Conservation (phyloP, 495 filamentous ascomycete species). For the Hyaloscypha bicolor region DNA sequence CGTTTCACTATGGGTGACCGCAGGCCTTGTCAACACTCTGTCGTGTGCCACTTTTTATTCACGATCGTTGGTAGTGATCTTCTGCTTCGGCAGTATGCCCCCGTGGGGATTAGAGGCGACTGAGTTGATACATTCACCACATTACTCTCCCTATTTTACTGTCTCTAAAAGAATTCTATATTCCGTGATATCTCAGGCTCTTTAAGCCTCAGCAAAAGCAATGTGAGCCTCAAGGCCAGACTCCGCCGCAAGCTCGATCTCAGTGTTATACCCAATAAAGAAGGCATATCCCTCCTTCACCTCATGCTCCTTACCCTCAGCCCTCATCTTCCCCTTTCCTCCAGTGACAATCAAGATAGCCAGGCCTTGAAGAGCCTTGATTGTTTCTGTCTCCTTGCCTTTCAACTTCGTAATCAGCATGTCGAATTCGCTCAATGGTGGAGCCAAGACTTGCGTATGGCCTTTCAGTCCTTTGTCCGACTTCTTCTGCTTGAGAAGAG, state of each 20-base stretch:
- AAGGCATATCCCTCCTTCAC: constrained; percentile 67
- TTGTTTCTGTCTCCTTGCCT: constrained; percentile 58
- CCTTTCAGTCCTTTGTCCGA: constrained; percentile 57
- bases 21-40: constrained; percentile 32
- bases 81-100: constrained; percentile 19
- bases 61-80: constrained; percentile 24
- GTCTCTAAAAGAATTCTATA: no score
- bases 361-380: constrained; percentile 60
- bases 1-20: constrained; percentile 32
- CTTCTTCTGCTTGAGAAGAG: constrained; percentile 49
- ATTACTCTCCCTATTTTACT: no score
- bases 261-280: constrained; percentile 53
- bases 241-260: constrained; percentile 23
- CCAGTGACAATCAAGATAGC: constrained; percentile 66
- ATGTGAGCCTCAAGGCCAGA: constrained; percentile 22
- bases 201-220: constrained; percentile 27
- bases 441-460: constrained; percentile 62
- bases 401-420: constrained; percentile 62
- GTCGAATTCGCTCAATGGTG: constrained; percentile 74
- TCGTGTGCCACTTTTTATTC: constrained; percentile 25
- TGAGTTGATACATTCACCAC: constrained; percentile 28
- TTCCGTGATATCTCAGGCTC: neutral
- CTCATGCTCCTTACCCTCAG: constrained; percentile 52
- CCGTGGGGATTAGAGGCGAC: constrained; percentile 21
- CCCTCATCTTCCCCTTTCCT: constrained; percentile 61